phyloP scores from a whole-genome alignment of 1,284 basidiomycete species.

The Leccinum subspadiceum region DNA sequence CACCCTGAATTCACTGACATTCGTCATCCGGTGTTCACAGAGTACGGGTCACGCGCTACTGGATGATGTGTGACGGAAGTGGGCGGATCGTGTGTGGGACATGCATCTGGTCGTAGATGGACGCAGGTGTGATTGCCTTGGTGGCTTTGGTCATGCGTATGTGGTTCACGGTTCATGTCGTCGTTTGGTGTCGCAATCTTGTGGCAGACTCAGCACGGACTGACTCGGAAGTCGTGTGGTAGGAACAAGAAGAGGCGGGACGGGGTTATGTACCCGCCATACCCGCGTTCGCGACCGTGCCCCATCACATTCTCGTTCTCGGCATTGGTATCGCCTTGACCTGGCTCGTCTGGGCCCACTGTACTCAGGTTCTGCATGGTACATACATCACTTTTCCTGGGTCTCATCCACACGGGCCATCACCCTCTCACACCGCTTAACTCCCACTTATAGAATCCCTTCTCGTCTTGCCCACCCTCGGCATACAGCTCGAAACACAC shows the following conservation, averaged over 20 bases:
- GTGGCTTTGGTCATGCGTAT: no score
- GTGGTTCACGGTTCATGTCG: no score
- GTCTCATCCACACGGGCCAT: no score
- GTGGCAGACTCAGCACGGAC: no score
- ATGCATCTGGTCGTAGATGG: no score
- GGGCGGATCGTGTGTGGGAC: no score
- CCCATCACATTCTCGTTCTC: background rate
- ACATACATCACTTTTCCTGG: constrained; percentile 28
- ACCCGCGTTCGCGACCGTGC: background rate
- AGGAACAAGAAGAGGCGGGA: no score
- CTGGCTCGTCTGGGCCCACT: constrained; percentile 35
- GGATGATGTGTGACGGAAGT: no score
- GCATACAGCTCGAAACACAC: constrained; percentile 70
- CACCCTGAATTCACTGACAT: background rate
- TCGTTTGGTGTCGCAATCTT: no score
- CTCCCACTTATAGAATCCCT: constrained; percentile 56
- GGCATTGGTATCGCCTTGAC: constrained; percentile 7
- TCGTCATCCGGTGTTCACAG: constrained; percentile 43
- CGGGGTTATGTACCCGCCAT: background rate
- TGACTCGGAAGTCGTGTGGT: no score
- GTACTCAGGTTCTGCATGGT: constrained; percentile 56
- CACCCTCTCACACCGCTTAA: no score
- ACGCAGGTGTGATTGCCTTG: no score
- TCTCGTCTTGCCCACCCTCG: constrained; percentile 60
- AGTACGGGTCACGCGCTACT: constrained; percentile 39